Conservation (phyloP, 805 yeast genomes). For the Ogataea populi-albae region DNA sequence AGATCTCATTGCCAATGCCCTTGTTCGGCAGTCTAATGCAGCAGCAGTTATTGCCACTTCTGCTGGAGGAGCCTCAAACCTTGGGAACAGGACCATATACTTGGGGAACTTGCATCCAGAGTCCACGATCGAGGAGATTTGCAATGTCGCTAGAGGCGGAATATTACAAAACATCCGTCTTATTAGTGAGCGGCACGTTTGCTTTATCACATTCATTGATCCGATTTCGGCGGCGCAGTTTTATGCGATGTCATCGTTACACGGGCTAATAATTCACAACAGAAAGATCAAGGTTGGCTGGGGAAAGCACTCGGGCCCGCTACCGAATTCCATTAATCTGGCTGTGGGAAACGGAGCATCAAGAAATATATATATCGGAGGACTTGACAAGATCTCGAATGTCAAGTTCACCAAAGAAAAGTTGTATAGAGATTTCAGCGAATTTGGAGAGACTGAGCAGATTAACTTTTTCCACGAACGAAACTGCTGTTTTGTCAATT, state of each 20-base stretch:
- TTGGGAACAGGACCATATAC: constrained; percentile 92
- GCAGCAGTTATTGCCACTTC: constrained; percentile 96
- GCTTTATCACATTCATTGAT: constrained; percentile 93
- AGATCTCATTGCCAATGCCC: constrained; percentile 63
- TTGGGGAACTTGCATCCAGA: constrained; percentile 88
- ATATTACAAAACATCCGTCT: constrained; percentile 79
- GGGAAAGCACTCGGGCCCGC: constrained; percentile 96
- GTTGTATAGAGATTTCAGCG: constrained; percentile 68
- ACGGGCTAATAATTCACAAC: constrained; percentile 82
- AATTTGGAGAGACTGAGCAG: constrained; percentile 93
- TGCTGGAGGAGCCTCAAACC: constrained; percentile 88
- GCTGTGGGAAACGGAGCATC: constrained; percentile 95
- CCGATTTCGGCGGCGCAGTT: constrained; percentile 98
- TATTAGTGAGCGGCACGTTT: constrained; percentile 81
- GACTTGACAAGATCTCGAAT: constrained; percentile 32
- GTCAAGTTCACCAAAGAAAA: constrained; percentile 38
- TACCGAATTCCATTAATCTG: constrained; percentile 78
- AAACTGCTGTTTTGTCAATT: constrained; percentile 88
- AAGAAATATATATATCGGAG: constrained; percentile 87
- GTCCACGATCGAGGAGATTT: constrained; percentile 85
- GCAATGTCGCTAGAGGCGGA: constrained; percentile 96
- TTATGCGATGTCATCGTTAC: constrained; percentile 88
- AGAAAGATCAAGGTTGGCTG: constrained; percentile 90
- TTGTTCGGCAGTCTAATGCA: constrained; percentile 92
- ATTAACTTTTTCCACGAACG: constrained; percentile 81